phyloP scores from a whole-genome alignment of 2,329 filamentous ascomycete species.

The Tolypocladium pustulatum region DNA sequence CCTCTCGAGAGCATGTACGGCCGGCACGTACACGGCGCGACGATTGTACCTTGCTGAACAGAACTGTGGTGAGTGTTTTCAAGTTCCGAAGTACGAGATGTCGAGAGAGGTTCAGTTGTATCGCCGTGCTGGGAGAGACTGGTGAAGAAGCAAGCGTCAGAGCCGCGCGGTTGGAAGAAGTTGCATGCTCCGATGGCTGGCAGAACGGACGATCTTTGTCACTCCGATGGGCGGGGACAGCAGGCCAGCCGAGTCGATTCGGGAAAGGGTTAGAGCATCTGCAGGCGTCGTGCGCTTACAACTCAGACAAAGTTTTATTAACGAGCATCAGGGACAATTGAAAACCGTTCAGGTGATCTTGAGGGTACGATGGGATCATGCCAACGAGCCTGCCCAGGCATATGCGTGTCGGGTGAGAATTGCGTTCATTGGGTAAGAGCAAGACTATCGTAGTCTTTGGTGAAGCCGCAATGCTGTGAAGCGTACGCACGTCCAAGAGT shows the following conservation, averaged over 20 bases:
- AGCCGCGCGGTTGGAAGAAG: not conserved
- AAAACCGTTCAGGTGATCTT: not conserved
- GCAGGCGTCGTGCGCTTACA: not conserved
- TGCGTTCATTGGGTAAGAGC: not conserved
- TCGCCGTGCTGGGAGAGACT: not conserved
- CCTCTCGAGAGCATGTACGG: not conserved
- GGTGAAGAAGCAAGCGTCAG: not conserved
- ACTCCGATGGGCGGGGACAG: not conserved
- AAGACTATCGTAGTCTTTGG: too few relatives aligned
- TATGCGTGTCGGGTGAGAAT: not conserved
- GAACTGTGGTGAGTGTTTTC: too few relatives aligned
- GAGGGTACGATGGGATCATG: not conserved
- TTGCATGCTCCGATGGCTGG: not conserved
- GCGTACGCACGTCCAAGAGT: not conserved
- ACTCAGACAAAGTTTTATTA: not conserved
- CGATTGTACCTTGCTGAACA: too few relatives aligned
- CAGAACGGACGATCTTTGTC: not conserved
- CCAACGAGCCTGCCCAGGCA: not conserved
- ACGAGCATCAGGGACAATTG: not conserved
- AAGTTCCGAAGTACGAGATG: not conserved
- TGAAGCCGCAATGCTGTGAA: not conserved
- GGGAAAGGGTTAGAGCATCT: not conserved
- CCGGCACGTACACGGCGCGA: not conserved
- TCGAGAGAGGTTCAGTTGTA: not conserved
- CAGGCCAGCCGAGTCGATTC: not conserved